These are phyloP conservation scores for Talaromyces verruculosus DNA, from an alignment of 2,329 filamentous ascomycete genomes.

Conservation along the genomic window DNA sequence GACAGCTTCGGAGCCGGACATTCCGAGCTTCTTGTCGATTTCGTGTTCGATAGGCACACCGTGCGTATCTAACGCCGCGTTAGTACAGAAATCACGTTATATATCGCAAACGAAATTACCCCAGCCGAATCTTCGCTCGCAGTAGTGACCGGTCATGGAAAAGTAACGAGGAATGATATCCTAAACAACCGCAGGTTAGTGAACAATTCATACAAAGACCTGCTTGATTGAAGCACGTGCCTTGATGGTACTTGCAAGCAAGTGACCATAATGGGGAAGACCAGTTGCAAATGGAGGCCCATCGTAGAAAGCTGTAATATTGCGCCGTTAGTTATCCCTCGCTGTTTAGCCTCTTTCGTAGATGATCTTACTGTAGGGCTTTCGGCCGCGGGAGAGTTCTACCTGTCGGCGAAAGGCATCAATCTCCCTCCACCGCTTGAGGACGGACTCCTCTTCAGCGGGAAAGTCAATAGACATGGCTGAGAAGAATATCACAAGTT, in stretches of 20 bases:
- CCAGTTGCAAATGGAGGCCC: constrained; percentile 76
- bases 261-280: constrained; percentile 69
- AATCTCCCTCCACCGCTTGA: constrained; percentile 86
- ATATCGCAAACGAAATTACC: constrained; percentile 2
- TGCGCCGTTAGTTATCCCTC: neutral
- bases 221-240: neutral
- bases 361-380: constrained; percentile 59
- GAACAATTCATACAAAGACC: neutral
- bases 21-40: constrained; percentile 93
- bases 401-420: constrained; percentile 86
- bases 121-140: constrained; percentile 92
- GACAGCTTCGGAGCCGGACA: constrained; percentile 84
- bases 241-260: constrained; percentile 91
- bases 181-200: neutral
- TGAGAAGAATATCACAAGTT: constrained; percentile 10
- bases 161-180: constrained; percentile 96
- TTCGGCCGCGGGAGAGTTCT: constrained; percentile 77
- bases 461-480: constrained; percentile 88
- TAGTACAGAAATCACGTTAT: neutral
- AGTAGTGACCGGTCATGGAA: constrained; percentile 94
- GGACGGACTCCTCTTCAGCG: constrained; percentile 81
- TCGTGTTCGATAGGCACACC: constrained; percentile 94
- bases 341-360: neutral
- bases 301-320: constrained; percentile 75
- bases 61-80: constrained; percentile 65